Evolutionary conservation across 495 filamentous ascomycete species (phyloP).

Genomic region (Cladorrhinum samala): DNA sequence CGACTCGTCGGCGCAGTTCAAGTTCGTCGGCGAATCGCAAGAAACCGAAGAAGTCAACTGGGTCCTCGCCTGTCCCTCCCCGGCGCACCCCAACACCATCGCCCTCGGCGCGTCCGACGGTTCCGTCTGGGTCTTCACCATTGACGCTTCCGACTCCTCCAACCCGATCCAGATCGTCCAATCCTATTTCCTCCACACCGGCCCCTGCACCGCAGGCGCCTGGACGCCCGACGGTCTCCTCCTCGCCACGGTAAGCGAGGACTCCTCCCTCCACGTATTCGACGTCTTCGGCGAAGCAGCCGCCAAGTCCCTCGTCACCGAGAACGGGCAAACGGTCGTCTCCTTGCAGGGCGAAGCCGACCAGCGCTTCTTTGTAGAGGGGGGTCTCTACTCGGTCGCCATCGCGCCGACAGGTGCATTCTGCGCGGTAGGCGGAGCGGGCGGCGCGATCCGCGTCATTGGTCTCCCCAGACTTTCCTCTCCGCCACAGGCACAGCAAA

Average conservation of each 20-base stretch:
- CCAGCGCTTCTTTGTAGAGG: slow-evolving; percentile 85
- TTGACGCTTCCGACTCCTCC: slow-evolving; percentile 56
- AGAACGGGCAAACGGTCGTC: slow-evolving; percentile 68
- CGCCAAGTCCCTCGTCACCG: slow-evolving; percentile 62
- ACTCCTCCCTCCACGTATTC: slow-evolving; percentile 84
- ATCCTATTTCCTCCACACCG: slow-evolving; percentile 85
- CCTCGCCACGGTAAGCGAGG: slow-evolving; percentile 85
- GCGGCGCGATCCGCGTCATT: slow-evolving; percentile 75
- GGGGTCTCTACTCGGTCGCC: slow-evolving; percentile 81
- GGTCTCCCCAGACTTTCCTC: slow-evolving; percentile 66
- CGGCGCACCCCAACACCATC: slow-evolving; percentile 67
- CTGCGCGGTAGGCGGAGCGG: slow-evolving; percentile 80
- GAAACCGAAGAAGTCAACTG: slow-evolving; percentile 97
- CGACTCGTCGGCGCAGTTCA: slow-evolving; percentile 67
- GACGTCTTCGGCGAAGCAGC: slow-evolving; percentile 84
- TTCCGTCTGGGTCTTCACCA: slow-evolving; percentile 86
- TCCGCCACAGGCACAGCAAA: slow-evolving; percentile 35
- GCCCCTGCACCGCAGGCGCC: slow-evolving; percentile 76
- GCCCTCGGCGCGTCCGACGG: slow-evolving; percentile 91
- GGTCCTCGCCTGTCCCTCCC: slow-evolving; percentile 68
- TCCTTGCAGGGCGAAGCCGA: slow-evolving; percentile 67
- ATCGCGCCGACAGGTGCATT: slow-evolving; percentile 71
- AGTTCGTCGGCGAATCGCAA: slow-evolving; percentile 58
- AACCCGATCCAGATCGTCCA: slow-evolving; percentile 71
- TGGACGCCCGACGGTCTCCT: slow-evolving; percentile 87